Base-by-base conservation (phyloP, 176 grass and related monocot genomes). In the Eragrostis nindensis region DNA sequence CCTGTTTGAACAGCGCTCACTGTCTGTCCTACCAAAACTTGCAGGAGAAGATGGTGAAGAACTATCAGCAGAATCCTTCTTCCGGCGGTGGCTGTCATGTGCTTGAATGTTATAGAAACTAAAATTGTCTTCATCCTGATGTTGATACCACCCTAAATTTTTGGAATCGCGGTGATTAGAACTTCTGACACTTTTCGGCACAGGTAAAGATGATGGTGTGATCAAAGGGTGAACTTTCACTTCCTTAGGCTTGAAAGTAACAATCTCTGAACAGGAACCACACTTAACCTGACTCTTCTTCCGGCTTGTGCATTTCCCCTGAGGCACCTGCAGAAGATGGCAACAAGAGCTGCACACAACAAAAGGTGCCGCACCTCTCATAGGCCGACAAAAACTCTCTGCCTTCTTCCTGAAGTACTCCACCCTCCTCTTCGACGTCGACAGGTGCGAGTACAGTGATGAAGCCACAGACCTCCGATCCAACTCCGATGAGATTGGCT, bases 341-440 rank as follows among this genome's bases (percentile, higher is more conserved):
- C 73, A 91, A 74, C 95, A 98, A 73, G 66, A 82, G 79, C 41
- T 84, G 85, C 95, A 98, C 24, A 89, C 66, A 9, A 90, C 26
- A 47, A 98, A 98, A 52, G 95, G 95, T 54, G 92, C 84, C 2
- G 90, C 90, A 27, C 95, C 92, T 45, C 82, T 91, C 9, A 84
- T 53, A 16, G 90, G 85, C 27, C 68, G 74, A 73, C 84, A 93
- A 57, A 54, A 84, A 50, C 30, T 82, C 45, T 73, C 77, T 1
- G 81, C 86, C 81, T 83, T 94, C 61, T 88, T 92, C 41, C 89
- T 89, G 83, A 75, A 72, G 55, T 84, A 89, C 85, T 78, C 81
- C 0, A 59, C 32, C 67, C 59, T 89, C 39, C 83, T 87, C 56
- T 93, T 83, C 0, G 86, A 60, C 59, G 71, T 43, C 1, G 71